Evolutionary conservation across 2,329 filamentous ascomycete species (phyloP).

Genomic region (Nemania serpens): DNA sequence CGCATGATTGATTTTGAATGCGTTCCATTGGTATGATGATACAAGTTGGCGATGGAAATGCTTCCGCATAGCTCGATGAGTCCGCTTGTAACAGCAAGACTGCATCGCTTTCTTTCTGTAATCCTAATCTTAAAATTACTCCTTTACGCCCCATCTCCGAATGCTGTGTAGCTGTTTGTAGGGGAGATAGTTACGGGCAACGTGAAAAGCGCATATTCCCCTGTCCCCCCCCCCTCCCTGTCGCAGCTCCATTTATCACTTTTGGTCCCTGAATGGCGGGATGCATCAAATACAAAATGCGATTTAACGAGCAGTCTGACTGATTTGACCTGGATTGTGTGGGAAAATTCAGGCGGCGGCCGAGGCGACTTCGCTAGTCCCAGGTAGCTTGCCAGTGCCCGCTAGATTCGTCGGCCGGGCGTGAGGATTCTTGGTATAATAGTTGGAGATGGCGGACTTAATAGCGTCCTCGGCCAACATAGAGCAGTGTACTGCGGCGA

Average conservation of each 20-base stretch:
- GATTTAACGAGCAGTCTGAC: background rate
- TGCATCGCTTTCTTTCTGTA: background rate
- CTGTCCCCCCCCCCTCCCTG: background rate
- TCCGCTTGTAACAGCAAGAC: background rate
- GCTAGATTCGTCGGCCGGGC: slow-evolving; percentile 75
- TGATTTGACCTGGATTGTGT: too few relatives aligned
- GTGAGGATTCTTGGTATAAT: slow-evolving; percentile 88
- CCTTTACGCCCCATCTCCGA: slow-evolving; percentile 15
- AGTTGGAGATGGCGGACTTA: slow-evolving; percentile 88
- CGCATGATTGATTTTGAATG: background rate
- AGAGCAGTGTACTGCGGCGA: slow-evolving; percentile 72
- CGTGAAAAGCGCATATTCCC: background rate
- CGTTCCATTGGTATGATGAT: slow-evolving; percentile 10
- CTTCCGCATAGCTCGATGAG: background rate
- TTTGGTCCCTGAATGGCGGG: background rate
- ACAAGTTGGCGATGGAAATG: slow-evolving; percentile 11
- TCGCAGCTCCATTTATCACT: background rate
- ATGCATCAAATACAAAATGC: slow-evolving; percentile 3
- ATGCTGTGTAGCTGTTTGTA: background rate
- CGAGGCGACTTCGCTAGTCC: slow-evolving; percentile 49
- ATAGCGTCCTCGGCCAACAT: slow-evolving; percentile 93
- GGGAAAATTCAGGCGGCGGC: slow-evolving; percentile 25
- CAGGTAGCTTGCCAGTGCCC: slow-evolving; percentile 72
- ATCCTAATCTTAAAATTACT: slow-evolving; percentile 2
- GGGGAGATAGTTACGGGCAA: background rate